Evolutionary conservation across 2,329 filamentous ascomycete genomes (phyloP).

Genomic region (Chaetomium sp.): DNA sequence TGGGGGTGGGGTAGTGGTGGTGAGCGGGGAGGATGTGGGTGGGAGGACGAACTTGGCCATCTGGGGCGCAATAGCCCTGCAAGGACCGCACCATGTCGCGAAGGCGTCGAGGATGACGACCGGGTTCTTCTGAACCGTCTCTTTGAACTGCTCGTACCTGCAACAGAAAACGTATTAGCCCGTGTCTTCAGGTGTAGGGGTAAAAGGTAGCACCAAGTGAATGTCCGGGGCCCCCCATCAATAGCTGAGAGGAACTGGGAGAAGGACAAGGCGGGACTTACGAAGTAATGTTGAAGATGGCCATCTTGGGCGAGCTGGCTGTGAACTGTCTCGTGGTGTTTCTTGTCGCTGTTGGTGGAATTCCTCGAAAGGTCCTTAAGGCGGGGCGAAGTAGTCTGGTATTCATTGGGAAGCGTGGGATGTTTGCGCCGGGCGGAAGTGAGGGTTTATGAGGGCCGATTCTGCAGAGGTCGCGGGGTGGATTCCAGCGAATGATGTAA

Average conservation of each 20-base stretch:
- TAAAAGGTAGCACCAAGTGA: too few species aligned
- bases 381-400: slow-evolving; percentile 16
- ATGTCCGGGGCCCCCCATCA: too few species aligned
- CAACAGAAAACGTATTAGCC: slow-evolving; percentile 1
- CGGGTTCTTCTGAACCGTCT: slow-evolving; percentile 32
- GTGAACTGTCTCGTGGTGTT: slow-evolving; percentile 31
- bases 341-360: slow-evolving; percentile 5
- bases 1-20: neutral
- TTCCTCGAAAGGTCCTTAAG: slow-evolving; percentile 14
- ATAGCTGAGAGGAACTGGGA: neutral
- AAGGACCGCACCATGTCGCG: slow-evolving; percentile 89
- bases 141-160: slow-evolving; percentile 29
- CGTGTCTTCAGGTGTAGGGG: too few species aligned
- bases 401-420: slow-evolving; percentile 11
- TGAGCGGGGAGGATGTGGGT: neutral
- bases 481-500: slow-evolving; percentile 20
- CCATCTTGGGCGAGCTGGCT: slow-evolving; percentile 36
- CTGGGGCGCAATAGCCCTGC: slow-evolving; percentile 80
- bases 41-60: slow-evolving; percentile 53
- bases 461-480: slow-evolving; percentile 2
- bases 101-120: slow-evolving; percentile 79
- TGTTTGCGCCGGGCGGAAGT: neutral
- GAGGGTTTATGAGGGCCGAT: slow-evolving; percentile 7
- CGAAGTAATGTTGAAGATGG: slow-evolving; percentile 35
- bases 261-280: slow-evolving; percentile 23